Base-by-base conservation (phyloP, 2,329 filamentous ascomycete genomes). In the Aspergillus ustus region DNA sequence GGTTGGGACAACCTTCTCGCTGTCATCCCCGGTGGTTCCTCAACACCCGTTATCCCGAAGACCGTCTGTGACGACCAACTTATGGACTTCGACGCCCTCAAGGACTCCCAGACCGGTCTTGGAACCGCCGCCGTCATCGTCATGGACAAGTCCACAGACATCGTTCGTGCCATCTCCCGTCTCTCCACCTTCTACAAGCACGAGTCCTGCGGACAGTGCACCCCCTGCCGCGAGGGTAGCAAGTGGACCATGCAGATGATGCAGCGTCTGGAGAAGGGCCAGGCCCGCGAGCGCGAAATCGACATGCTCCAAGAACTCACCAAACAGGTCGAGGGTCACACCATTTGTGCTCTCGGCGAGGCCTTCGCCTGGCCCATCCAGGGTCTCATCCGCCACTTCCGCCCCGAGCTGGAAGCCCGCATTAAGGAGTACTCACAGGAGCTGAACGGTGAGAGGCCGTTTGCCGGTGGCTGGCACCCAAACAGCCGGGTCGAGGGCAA, bases 231-330 rank as follows among this genome's bases (percentile, higher is more conserved):
- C 77, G 95, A 99, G 83, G 95, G 95, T 68, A 96, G 91, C 84
- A 97, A 96, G 84, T 99, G 95, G 95, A 97, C 94, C 11, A 91
- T 96, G 81, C 93, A 99, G 84, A 98, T 99, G 80, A 98, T 99
- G 95, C 84, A 91, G 80, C 90, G 95, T 60, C 96, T 99, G 72
- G 93, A 96, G 84, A 91, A 91, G 78, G 95, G 95, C 62, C 88
- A 92, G 79, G 95, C 91, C 63, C 89, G 91, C 65, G 88, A 90
- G 79, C 87, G 95, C 64, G 95, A 99, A 82, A 99, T 99, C 77
- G 95, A 99, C 78, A 99, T 99, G 95, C 87, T 99, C 69, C 95
- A 97, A 83, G 95, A 99, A 84, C 83, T 99, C 70, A 99, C 95
- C 66, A 99, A 99, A 86, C 95, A 99, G 82, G 95, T 99, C 64